Base-by-base conservation (phyloP, 768 basidiomycete genomes). In the Podaxis carcinomalis region DNA sequence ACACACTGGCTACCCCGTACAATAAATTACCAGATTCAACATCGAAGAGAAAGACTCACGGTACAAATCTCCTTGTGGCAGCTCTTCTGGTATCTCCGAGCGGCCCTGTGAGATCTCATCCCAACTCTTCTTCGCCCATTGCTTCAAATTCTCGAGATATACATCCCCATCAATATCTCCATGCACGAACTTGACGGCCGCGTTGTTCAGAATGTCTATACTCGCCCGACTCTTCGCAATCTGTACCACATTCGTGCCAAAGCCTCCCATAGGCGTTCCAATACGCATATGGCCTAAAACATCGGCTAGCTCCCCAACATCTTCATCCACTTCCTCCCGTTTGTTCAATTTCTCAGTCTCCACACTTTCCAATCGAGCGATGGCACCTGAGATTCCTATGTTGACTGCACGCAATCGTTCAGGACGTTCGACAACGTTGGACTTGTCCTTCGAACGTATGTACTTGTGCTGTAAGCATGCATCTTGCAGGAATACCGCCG, bases 401-500 rank as follows among this genome's bases (percentile, higher is more conserved):
- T 87, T 85, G 53, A 98, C 85, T 0, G 95, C 95, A 52, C 88
- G 83, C 27, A 98, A 76, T 23, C 96, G 85, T 70, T 97, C 92
- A 0, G 95, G 95, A 9, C 93, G 82, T 70, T 98, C 96, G n/a
- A 95, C 85, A 56, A 97, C 87, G 49, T 79, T 77, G 1, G 90
- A 92, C 0, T 78, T 77, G 66, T 93, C 88, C 53, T 83, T 80
- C 14, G 87, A 85, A 14, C 95, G 87, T 57, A 95, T 92, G 67
- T 86, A 96, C 51, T 77, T 81, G 68, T 93, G 92, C 61, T 84
- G 76, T 16, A 86, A 78, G 69, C 92, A 92, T 14, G 84, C 82
- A 60, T 89, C 86, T 72, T 93, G 92, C 11, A 92, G 69, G 64
- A 82, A 83, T 42, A 83, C 71, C 1, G 71, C 73, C 7, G 71